Conservation (phyloP, 2,329 filamentous ascomycete species). For the Tolypocladium endophyticum region DNA sequence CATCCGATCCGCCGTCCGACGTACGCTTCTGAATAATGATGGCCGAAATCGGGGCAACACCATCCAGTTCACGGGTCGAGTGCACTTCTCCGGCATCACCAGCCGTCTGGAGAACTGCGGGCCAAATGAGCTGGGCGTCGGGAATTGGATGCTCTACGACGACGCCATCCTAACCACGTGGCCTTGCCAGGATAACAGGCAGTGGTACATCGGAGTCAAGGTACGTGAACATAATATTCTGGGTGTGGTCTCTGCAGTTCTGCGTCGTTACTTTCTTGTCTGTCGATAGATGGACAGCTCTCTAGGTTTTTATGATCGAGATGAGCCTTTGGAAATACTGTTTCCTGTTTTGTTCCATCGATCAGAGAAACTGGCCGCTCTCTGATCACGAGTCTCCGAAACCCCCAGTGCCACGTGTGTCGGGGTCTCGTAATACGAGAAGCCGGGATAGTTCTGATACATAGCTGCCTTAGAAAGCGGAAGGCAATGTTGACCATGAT, state of each 20-base stretch:
- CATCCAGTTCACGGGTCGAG: constrained; percentile 8
- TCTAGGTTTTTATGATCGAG: neutral
- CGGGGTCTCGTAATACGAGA: neutral
- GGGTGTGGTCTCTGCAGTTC: neutral
- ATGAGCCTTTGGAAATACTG: neutral
- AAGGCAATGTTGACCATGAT: constrained; percentile 4
- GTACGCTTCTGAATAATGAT: constrained; percentile 2
- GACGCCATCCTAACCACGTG: constrained; percentile 9
- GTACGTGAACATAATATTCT: neutral
- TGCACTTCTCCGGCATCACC: constrained; percentile 10
- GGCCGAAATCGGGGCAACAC: constrained; percentile 5
- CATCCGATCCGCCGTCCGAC: constrained; percentile 7
- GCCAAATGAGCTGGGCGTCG: constrained; percentile 6
- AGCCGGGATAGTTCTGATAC: neutral
- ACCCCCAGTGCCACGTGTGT: neutral
- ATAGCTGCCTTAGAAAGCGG: constrained; percentile 1
- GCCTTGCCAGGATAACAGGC: constrained; percentile 8
- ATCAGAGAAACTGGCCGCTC: neutral
- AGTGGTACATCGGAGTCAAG: constrained; percentile 11
- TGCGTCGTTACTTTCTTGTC: neutral
- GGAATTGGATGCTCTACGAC: constrained; percentile 11
- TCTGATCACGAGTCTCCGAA: neutral
- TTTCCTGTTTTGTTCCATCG: neutral
- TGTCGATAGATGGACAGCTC: neutral
- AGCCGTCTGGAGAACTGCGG: constrained; percentile 4